Base-by-base conservation (phyloP, 345 rosid genomes). In the Carallia pectinifolia region DNA sequence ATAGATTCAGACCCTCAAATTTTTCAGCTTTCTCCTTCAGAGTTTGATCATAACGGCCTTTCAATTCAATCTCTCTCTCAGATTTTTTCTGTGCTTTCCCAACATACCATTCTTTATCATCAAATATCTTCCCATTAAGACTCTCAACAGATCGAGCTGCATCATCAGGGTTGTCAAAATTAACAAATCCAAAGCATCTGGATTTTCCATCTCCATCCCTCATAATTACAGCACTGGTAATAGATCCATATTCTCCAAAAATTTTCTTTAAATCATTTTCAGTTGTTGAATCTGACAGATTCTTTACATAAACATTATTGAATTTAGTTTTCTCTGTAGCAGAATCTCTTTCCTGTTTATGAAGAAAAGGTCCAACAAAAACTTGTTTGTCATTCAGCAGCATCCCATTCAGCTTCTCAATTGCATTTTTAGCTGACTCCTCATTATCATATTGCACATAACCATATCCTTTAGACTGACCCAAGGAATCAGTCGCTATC, bases 61-160 rank as follows among this genome's bases (percentile, higher is more conserved):
- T 71, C 23, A 71, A 62, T 19, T 71, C 74, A 23, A 37, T 18
- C 53, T 71, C 74, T 55, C 74, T 62, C n/a, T 71, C 74, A 71
- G 68, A 71, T 55, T 71, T 71, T 54, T 71, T 71, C 52, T 71
- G 74, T 6, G 68, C 74, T 54, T 71, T 71, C 12, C 74, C 74
- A 19, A 71, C 74, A 61, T 71, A 71, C 74, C 74, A 71, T 48
- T 71, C 68, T 39, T 62, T 71, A 29, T 71, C 74, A 61, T 71
- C 74, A 71, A 71, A 71, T 34, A 36, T 62, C 68, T 53, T 62
- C 29, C 74, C 68, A 71, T 71, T 53, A 37, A 71, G 67, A 18
- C 53, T 67, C 68, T 62, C 68, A 34, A 71, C 74, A 54, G 74
- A 40, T 19, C 5, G 53, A 36, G 68, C 74, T 50, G 74, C 74